These are phyloP conservation scores for Xylaria multiplex DNA, from an alignment of 2,329 filamentous ascomycete genomes.

Conservation along the genomic window DNA sequence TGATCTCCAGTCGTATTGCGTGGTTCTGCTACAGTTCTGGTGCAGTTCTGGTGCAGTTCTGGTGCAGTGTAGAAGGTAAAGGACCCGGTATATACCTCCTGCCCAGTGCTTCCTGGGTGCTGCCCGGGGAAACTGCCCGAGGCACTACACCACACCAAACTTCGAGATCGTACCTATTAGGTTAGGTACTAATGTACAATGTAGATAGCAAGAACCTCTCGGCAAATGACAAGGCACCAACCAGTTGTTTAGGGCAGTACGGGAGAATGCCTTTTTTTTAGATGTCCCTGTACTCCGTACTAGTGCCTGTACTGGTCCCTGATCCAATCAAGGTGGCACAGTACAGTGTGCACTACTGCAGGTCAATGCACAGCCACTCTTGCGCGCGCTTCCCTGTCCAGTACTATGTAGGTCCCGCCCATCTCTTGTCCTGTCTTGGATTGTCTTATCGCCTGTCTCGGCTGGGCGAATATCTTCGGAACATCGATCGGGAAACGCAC, in stretches of 20 bases:
- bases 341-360: conserved; percentile 33
- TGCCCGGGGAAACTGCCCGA: too few relatives aligned
- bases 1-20: background rate
- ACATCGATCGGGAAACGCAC: background rate
- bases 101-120: too few relatives aligned
- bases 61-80: too few relatives aligned
- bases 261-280: conserved; percentile 44
- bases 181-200: too few relatives aligned
- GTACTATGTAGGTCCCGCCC: background rate
- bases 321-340: conserved; percentile 39
- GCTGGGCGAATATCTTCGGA: conserved; percentile 3
- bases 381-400: background rate
- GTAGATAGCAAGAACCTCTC: conserved; percentile 24
- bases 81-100: too few relatives aligned
- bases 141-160: too few relatives aligned
- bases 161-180: background rate
- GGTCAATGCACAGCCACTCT: conserved; percentile 26
- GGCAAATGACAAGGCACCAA: conserved; percentile 41
- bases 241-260: conserved; percentile 15
- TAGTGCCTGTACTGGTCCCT: conserved; percentile 1
- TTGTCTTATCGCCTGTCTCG: background rate
- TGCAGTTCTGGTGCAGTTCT: too few relatives aligned
- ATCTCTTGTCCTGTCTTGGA: background rate
- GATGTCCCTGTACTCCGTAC: conserved; percentile 26
- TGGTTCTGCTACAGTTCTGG: background rate